Evolutionary conservation across 129 eudicot species (phyloP).

Genomic region (Silybum marianum): DNA sequence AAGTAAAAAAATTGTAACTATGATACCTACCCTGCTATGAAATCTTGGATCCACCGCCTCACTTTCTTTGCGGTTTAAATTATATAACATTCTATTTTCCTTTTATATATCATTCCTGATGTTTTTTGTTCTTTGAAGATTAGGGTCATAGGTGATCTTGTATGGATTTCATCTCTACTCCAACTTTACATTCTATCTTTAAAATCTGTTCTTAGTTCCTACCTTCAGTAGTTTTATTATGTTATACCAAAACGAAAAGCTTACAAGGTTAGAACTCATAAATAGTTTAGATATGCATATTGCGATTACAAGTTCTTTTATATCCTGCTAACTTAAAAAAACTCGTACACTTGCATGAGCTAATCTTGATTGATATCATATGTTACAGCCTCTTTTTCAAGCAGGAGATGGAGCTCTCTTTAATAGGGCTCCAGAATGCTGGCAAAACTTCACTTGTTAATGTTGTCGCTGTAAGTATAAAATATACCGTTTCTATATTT

Average conservation of each 20-base stretch:
- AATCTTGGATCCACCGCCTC: neutral
- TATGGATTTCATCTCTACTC: neutral
- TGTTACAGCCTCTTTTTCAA: conserved; percentile 80
- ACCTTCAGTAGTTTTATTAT: neutral
- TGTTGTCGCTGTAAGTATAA: conserved; percentile 70
- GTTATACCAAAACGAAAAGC: neutral
- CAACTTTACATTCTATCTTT: neutral
- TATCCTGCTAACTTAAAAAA: neutral
- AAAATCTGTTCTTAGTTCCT: neutral
- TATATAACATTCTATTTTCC: neutral
- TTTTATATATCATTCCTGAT: neutral
- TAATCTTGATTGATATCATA: neutral
- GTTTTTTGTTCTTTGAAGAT: neutral
- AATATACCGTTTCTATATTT: neutral
- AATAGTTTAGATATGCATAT: neutral
- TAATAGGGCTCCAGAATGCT: conserved; percentile 90
- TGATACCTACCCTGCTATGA: neutral
- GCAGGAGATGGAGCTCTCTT: conserved; percentile 95
- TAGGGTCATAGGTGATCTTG: neutral
- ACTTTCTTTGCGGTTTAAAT: neutral
- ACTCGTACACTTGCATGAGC: neutral
- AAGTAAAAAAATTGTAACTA: neutral
- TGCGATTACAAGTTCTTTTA: neutral
- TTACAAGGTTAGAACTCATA: neutral
- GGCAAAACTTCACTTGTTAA: conserved; percentile 92